Conservation (phyloP, 768 basidiomycete species). For the Amanita brunnescens region DNA sequence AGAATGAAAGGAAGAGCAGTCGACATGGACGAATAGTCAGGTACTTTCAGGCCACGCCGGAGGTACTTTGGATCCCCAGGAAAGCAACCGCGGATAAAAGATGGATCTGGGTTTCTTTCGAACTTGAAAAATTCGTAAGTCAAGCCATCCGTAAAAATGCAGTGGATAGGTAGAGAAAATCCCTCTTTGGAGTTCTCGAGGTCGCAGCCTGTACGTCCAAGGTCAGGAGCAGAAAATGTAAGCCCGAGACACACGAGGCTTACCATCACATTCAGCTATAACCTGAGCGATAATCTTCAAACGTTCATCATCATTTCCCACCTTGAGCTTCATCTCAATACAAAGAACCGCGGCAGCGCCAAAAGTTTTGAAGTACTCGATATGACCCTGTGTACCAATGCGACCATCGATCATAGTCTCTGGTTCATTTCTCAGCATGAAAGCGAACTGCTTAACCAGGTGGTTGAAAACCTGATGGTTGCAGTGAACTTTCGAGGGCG, state of each 20-base stretch:
- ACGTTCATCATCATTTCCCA: constrained; percentile 11
- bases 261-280: constrained; percentile 14
- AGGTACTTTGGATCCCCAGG: constrained; percentile 15
- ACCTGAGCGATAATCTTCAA: constrained; percentile 15
- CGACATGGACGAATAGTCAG: constrained; percentile 11
- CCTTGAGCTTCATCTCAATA: constrained; percentile 11
- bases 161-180: constrained; percentile 10
- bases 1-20: constrained; percentile 15
- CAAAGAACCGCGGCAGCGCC: constrained; percentile 12
- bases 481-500: constrained; percentile 8
- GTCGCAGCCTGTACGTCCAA: constrained; percentile 9
- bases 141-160: constrained; percentile 11
- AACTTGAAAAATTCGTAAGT: constrained; percentile 13
- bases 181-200: constrained; percentile 2
- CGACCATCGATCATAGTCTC: constrained; percentile 11
- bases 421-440: constrained; percentile 12
- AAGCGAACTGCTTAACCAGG: constrained; percentile 11
- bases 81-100: constrained; percentile 18
- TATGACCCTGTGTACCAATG: constrained; percentile 9
- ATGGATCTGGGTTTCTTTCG: constrained; percentile 8
- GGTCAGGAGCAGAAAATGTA: constrained; percentile 6
- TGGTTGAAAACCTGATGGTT: constrained; percentile 14
- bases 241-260: constrained; percentile 3
- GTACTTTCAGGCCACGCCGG: constrained; percentile 15
- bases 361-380: constrained; percentile 14